Conservation (phyloP, 164 flowering plant species). For the Berberis vulgaris region DNA sequence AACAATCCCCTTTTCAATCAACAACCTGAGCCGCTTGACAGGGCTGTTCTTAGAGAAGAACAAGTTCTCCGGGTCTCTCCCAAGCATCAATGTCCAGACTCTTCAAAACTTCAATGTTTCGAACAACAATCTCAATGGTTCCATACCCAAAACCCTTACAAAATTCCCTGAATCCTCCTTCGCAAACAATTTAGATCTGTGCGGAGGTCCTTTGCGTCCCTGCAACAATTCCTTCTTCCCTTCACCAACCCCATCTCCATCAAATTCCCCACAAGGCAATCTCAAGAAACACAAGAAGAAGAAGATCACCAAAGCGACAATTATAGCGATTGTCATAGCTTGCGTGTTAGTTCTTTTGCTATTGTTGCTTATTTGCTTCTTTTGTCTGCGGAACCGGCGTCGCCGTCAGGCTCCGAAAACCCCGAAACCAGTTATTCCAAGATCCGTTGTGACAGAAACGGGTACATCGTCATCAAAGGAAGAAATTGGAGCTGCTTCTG, state of each 20-base stretch:
- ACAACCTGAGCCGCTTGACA: slow-evolving; percentile 57
- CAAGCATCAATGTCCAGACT: slow-evolving; percentile 31
- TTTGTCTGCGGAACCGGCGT: slow-evolving; percentile 25
- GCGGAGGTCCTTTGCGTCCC: slow-evolving; percentile 58
- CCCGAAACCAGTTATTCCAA: slow-evolving; percentile 8
- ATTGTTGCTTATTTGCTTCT: slow-evolving; percentile 31
- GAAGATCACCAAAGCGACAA: slow-evolving; percentile 54
- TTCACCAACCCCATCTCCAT: slow-evolving; percentile 52
- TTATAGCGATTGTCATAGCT: slow-evolving; percentile 56
- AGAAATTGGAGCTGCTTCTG: slow-evolving; percentile 46
- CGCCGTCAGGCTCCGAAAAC: slow-evolving; percentile 26
- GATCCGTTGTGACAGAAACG: slow-evolving; percentile 24
- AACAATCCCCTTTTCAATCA: slow-evolving; percentile 46
- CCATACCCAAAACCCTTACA: slow-evolving; percentile 44
- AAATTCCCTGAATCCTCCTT: slow-evolving; percentile 47
- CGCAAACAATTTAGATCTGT: slow-evolving; percentile 57
- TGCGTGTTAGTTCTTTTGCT: slow-evolving; percentile 25
- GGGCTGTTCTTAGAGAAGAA: slow-evolving; percentile 60
- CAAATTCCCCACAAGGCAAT: slow-evolving; percentile 13
- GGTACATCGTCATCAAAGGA: slow-evolving; percentile 84
- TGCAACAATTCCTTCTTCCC: slow-evolving; percentile 55
- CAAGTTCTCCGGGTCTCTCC: slow-evolving; percentile 53
- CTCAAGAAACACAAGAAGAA: slow-evolving; percentile 19
- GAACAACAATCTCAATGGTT: slow-evolving; percentile 64
- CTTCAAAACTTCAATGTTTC: slow-evolving; percentile 41